Evolutionary conservation across 1,284 basidiomycete species (phyloP).

Genomic region (Ceratobasidium sp.): DNA sequence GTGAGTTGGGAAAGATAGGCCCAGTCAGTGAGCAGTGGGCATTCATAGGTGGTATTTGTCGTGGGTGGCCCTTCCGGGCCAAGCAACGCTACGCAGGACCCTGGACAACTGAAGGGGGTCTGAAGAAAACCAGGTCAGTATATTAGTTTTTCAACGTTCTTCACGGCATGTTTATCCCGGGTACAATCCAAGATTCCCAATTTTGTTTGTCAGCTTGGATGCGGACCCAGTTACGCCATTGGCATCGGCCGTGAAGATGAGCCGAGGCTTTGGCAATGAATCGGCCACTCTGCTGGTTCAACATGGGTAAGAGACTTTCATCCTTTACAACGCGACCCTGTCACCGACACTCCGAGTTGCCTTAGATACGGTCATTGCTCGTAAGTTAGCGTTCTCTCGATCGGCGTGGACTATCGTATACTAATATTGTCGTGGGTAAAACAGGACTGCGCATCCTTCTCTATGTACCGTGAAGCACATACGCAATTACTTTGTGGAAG

Average conservation of each 20-base stretch:
- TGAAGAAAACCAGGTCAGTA: slow-evolving; percentile 1
- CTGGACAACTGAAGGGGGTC: not conserved
- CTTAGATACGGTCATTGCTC: slow-evolving; percentile 43
- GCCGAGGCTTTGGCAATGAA: slow-evolving; percentile 40
- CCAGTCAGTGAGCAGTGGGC: slow-evolving; percentile 7
- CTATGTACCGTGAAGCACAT: slow-evolving; percentile 42
- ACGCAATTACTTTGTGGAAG: slow-evolving; percentile 43
- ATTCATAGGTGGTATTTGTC: too few species aligned
- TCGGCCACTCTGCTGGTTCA: slow-evolving; percentile 42
- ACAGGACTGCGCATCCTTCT: slow-evolving; percentile 41
- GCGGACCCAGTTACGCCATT: slow-evolving; percentile 45
- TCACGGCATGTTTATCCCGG: not conserved
- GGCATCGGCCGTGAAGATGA: slow-evolving; percentile 41
- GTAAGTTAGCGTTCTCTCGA: not conserved
- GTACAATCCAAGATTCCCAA: slow-evolving; percentile 41
- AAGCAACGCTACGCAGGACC: not conserved
- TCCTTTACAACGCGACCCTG: not conserved
- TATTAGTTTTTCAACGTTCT: too few species aligned
- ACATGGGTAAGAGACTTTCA: slow-evolving; percentile 40
- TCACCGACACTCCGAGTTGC: not conserved
- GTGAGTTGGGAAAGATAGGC: not conserved
- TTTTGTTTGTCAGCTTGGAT: slow-evolving; percentile 42
- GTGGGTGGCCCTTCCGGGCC: not conserved
- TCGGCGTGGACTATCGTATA: too few species aligned
- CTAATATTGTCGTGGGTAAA: too few species aligned